Conservation (phyloP, 2,329 filamentous ascomycete species). For the Beauveria sp. region DNA sequence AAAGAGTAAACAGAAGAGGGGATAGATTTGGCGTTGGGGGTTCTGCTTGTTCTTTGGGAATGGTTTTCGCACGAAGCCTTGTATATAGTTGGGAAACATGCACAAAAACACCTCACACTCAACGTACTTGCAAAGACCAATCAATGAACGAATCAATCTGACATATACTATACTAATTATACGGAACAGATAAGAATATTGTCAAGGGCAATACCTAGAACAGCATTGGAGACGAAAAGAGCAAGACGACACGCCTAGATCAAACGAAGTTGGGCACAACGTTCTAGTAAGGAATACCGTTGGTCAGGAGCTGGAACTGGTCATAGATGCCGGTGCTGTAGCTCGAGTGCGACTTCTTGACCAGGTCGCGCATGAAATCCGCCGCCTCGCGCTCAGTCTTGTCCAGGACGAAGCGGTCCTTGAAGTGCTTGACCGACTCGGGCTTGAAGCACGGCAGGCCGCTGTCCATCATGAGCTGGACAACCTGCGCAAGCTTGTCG, state of each 20-base stretch:
- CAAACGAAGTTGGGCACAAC: background rate
- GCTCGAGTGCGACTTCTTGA: conserved; percentile 84
- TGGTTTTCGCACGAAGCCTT: background rate
- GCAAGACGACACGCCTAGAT: background rate
- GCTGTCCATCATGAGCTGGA: conserved; percentile 91
- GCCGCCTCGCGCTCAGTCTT: conserved; percentile 88
- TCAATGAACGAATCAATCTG: background rate
- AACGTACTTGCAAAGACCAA: too few species aligned
- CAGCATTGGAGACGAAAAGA: background rate
- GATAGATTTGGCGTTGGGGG: background rate
- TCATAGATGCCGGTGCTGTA: conserved; percentile 94
- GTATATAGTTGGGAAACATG: too few species aligned
- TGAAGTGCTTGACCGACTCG: conserved; percentile 87
- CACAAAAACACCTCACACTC: too few species aligned
- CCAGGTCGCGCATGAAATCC: conserved; percentile 83
- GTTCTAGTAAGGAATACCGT: conserved; percentile 83
- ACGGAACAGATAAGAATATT: background rate
- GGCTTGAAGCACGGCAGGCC: conserved; percentile 97
- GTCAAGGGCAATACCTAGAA: background rate
- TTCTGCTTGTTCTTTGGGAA: background rate
- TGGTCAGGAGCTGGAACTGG: conserved; percentile 94
- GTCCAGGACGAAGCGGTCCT: conserved; percentile 85
- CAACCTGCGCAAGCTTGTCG: conserved; percentile 82
- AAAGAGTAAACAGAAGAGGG: background rate
- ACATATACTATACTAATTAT: background rate